Conservation (phyloP, 495 filamentous ascomycete species). For the Aspergillus biplanus region DNA sequence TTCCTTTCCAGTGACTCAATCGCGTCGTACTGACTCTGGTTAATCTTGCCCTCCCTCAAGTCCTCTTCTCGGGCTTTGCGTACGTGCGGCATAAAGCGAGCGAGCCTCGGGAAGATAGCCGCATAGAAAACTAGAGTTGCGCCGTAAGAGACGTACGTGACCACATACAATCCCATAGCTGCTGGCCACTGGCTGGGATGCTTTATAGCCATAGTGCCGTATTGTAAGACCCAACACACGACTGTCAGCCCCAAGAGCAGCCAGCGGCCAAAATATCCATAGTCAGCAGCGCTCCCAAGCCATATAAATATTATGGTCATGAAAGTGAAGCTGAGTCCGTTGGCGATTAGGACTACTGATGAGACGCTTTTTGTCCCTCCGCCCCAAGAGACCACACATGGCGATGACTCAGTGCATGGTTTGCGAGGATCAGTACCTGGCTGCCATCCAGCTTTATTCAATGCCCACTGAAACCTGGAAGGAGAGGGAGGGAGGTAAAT, state of each 20-base stretch:
- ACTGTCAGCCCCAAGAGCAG: conserved; percentile 49
- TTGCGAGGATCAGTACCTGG: conserved; percentile 44
- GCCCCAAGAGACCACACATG: conserved; percentile 52
- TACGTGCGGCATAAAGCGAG: conserved; percentile 52
- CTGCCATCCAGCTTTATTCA: conserved; percentile 48
- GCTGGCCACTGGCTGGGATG: conserved; percentile 50
- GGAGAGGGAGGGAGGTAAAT: background rate
- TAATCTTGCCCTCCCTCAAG: conserved; percentile 45
- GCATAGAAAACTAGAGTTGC: conserved; percentile 54
- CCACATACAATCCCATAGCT: conserved; percentile 53
- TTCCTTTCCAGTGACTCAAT: conserved; percentile 54
- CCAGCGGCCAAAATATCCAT: conserved; percentile 55
- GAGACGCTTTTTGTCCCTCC: conserved; percentile 48
- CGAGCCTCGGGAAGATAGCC: conserved; percentile 51
- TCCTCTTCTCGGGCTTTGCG: conserved; percentile 52
- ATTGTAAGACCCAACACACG: conserved; percentile 53
- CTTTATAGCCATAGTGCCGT: conserved; percentile 49
- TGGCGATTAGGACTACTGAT: conserved; percentile 52
- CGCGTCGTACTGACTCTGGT: conserved; percentile 46
- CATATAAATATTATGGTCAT: conserved; percentile 55
- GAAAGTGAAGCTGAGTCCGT: conserved; percentile 54
- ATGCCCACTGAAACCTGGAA: conserved; percentile 49
- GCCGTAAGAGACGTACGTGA: conserved; percentile 52
- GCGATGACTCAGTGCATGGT: conserved; percentile 44
- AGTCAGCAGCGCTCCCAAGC: conserved; percentile 54